phyloP scores from a whole-genome alignment of 495 filamentous ascomycete genomes.

The Trypethelium eluteriae region DNA sequence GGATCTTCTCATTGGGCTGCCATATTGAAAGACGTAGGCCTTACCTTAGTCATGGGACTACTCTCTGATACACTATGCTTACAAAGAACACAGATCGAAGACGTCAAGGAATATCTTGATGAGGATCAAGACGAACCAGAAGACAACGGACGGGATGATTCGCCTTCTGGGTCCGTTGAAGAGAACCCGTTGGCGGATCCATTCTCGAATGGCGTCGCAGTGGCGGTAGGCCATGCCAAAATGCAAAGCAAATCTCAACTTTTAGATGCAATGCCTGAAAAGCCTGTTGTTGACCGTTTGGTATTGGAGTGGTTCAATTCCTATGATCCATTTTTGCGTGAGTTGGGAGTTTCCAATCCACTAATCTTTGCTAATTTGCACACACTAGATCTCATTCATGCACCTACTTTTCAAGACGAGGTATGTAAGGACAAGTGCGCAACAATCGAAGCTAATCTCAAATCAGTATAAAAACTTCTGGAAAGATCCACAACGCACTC shows the following conservation, averaged over 20 bases:
- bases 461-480: conserved; percentile 33
- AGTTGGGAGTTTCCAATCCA: neutral
- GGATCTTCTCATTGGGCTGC: conserved; percentile 87
- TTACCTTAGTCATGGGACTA: conserved; percentile 23
- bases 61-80: neutral
- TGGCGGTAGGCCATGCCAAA: conserved; percentile 27
- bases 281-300: conserved; percentile 31
- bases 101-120: conserved; percentile 24
- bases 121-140: conserved; percentile 19
- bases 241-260: conserved; percentile 25
- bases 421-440: neutral
- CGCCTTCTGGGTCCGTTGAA: conserved; percentile 19
- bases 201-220: conserved; percentile 34
- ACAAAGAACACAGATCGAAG: conserved; percentile 14
- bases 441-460: neutral
- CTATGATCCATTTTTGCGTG: conserved; percentile 6
- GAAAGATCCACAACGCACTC: conserved; percentile 26
- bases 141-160: neutral
- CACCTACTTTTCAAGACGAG: conserved; percentile 35
- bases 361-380: conserved; percentile 13
- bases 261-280: conserved; percentile 30
- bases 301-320: conserved; percentile 36
- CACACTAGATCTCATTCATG: conserved; percentile 27
- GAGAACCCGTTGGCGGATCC: conserved; percentile 15
- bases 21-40: conserved; percentile 66